Evolutionary conservation across 2,329 filamentous ascomycete species (phyloP).

Genomic region (Xylariaceae sp.): DNA sequence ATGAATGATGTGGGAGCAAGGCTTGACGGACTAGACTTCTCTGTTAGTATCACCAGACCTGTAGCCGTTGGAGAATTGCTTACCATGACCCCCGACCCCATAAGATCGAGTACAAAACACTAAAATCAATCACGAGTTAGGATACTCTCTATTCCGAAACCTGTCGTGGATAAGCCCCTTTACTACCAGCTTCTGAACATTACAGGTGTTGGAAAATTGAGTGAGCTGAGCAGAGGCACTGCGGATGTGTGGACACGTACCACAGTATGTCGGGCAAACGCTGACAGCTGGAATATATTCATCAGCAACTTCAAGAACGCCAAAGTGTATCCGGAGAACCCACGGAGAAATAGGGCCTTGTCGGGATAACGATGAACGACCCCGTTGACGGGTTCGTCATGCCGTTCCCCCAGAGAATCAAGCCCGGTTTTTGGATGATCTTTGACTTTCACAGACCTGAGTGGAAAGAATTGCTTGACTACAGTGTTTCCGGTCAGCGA

Average conservation of each 20-base stretch:
- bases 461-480: slow-evolving; percentile 56
- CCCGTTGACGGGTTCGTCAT: slow-evolving; percentile 51
- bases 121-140: too few relatives aligned
- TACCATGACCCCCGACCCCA: slow-evolving; percentile 39
- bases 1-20: too few relatives aligned
- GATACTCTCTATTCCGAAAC: too few relatives aligned
- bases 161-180: too few relatives aligned
- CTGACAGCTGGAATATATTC: slow-evolving; percentile 41
- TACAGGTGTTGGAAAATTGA: too few relatives aligned
- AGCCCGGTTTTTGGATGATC: slow-evolving; percentile 52
- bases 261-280: slow-evolving; percentile 60
- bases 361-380: slow-evolving; percentile 60
- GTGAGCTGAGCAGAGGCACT: too few relatives aligned
- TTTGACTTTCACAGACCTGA: slow-evolving; percentile 46
- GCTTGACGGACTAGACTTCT: too few relatives aligned
- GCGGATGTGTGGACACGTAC: slow-evolving; percentile 8
- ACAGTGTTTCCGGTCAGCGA: too few relatives aligned
- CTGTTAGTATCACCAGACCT: too few relatives aligned
- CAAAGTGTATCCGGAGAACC: slow-evolving; percentile 11
- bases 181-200: too few relatives aligned
- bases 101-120: slow-evolving; percentile 58
- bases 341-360: slow-evolving; percentile 58
- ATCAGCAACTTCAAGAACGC: too few relatives aligned
- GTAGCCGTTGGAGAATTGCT: too few relatives aligned
- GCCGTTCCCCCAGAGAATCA: slow-evolving; percentile 55